These are phyloP conservation scores for Adansonia gregorii DNA, from an alignment of 441 rosid species.

Conservation along the genomic window DNA sequence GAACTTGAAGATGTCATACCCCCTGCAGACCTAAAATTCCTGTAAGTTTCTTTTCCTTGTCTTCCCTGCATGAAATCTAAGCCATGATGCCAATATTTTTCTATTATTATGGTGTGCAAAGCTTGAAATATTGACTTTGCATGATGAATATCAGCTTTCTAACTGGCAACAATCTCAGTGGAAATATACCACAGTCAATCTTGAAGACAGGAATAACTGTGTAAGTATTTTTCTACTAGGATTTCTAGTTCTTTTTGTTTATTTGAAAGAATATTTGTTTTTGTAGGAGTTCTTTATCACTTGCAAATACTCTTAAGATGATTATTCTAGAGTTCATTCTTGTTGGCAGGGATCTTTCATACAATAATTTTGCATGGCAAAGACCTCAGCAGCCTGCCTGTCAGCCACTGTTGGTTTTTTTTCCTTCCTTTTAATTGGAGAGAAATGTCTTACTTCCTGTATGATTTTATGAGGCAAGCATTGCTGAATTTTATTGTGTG, in stretches of 20 bases:
- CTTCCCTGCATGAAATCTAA: not conserved
- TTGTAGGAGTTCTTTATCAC: not conserved
- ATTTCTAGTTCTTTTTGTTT: not conserved
- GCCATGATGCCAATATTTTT: constrained; percentile 1
- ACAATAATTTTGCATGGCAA: constrained; percentile 42
- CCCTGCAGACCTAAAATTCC: constrained; percentile 15
- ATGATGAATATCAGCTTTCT: constrained; percentile 40
- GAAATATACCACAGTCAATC: constrained; percentile 39
- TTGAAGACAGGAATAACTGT: constrained; percentile 35
- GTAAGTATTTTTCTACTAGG: constrained; percentile 32
- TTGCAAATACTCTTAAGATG: not conserved
- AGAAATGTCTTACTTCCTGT: constrained; percentile 3
- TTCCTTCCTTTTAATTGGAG: not conserved
- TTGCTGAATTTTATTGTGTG: constrained; percentile 17
- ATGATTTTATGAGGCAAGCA: not conserved
- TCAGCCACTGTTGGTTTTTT: constrained; percentile 22
- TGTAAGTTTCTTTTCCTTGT: constrained; percentile 35
- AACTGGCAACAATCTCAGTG: constrained; percentile 41
- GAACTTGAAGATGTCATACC: constrained; percentile 33
- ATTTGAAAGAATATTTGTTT: not conserved
- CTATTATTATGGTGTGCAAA: not conserved
- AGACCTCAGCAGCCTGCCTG: constrained; percentile 37
- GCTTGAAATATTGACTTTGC: constrained; percentile 19
- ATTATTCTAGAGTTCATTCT: constrained; percentile 12
- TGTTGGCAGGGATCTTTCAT: constrained; percentile 45